A percentile compares a stretch with the other conserved stretches of the same genome.
phyloP scores from a whole-genome alignment of 495 filamentous ascomycete species.

The Opeltia flavorubescens region DNA sequence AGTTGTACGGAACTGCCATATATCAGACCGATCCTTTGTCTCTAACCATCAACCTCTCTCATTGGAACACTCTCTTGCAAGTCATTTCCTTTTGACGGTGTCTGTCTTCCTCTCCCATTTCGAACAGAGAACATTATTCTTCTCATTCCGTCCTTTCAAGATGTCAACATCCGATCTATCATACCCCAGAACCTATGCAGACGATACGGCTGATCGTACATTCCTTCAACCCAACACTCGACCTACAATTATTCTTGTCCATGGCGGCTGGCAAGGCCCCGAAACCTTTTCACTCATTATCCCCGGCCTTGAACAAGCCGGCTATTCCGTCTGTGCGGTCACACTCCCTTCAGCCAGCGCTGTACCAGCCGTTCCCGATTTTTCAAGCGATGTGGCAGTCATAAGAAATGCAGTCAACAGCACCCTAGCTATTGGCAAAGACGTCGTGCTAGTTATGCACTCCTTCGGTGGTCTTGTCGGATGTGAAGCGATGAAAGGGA shows the following conservation, averaged over 20 bases:
- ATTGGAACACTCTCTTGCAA: too few species aligned
- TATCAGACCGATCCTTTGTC: too few species aligned
- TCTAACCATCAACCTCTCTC: too few species aligned
- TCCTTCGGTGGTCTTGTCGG: constrained; percentile 24
- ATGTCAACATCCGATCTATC: neutral
- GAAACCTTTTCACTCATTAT: neutral
- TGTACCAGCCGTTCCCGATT: neutral
- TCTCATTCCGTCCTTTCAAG: too few species aligned
- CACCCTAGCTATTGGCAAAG: neutral
- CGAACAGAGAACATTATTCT: too few species aligned
- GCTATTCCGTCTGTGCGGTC: neutral
- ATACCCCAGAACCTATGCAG: neutral
- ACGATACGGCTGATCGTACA: neutral
- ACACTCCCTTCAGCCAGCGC: neutral
- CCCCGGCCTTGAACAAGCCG: neutral
- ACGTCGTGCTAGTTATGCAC: constrained; percentile 21
- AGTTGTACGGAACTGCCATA: too few species aligned
- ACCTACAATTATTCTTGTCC: neutral
- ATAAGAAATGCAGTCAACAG: neutral
- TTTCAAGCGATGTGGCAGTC: neutral
- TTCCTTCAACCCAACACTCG: neutral
- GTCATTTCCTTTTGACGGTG: too few species aligned
- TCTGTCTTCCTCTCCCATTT: too few species aligned
- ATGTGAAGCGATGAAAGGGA: constrained; percentile 17
- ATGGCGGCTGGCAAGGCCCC: neutral